Evolutionary conservation across 202 grass and related monocot species (phyloP).

Genomic region (Schoenoplectus tabernaemontani): DNA sequence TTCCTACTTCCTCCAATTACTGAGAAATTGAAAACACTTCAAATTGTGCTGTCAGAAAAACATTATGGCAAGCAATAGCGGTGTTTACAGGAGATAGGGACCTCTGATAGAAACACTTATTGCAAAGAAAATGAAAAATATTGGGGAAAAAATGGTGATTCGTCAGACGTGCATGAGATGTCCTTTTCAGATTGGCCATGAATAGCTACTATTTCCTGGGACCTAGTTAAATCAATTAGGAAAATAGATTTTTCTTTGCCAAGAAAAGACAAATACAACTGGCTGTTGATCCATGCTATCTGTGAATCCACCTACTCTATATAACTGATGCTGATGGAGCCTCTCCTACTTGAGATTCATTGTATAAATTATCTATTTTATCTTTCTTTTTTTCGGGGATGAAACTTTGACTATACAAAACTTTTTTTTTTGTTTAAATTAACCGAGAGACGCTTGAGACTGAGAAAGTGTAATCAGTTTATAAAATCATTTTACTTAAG

Average conservation of each 20-base stretch:
- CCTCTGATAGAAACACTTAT: neutral
- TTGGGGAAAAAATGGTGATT: neutral
- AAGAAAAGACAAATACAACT: conserved; percentile 12
- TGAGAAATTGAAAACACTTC: neutral
- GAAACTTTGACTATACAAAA: neutral
- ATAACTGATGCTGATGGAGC: conserved; percentile 6
- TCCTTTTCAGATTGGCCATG: conserved; percentile 11
- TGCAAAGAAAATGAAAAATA: neutral
- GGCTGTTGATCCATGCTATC: conserved; percentile 16
- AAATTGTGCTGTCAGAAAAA: neutral
- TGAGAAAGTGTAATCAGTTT: no score
- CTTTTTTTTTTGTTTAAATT: no score
- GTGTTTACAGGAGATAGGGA: neutral
- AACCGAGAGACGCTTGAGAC: no score
- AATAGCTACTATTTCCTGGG: conserved; percentile 15
- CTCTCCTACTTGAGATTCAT: neutral
- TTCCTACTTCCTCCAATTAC: neutral
- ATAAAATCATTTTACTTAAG: no score
- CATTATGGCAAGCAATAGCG: neutral
- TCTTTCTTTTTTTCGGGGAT: conserved; percentile 2
- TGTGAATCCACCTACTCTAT: conserved; percentile 14
- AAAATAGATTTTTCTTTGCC: neutral
- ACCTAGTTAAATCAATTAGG: neutral
- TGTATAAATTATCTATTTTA: conserved; percentile 7
- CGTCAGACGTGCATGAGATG: conserved; percentile 12